Evolutionary conservation across 768 basidiomycete species (phyloP).

Genomic region (Porphyrellus cyaneotinctus): DNA sequence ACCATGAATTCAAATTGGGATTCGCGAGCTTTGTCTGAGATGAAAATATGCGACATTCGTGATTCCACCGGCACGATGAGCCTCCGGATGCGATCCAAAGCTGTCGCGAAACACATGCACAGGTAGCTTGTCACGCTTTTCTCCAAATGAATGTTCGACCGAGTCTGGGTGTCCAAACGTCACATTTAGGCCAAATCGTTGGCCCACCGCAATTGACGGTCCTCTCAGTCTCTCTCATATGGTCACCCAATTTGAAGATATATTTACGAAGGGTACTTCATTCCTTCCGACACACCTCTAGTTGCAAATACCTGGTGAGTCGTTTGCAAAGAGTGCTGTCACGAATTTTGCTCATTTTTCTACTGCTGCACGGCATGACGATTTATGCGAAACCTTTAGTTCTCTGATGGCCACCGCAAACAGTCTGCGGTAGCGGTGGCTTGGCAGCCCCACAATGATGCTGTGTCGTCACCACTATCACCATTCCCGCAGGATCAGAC

Average conservation of each 20-base stretch:
- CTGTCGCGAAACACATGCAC: background rate
- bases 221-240: background rate
- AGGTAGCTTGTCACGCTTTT: conserved; percentile 10
- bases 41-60: too few species aligned
- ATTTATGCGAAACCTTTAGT: background rate
- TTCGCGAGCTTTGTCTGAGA: too few species aligned
- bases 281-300: background rate
- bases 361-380: background rate
- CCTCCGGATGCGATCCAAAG: background rate
- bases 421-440: too few species aligned
- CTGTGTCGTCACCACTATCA: too few species aligned
- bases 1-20: too few species aligned
- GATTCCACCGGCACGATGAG: too few species aligned
- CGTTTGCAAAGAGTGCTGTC: background rate
- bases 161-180: conserved; percentile 2
- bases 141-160: background rate
- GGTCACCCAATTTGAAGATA: background rate
- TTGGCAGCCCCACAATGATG: too few species aligned
- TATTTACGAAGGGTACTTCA: background rate
- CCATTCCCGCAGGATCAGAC: too few species aligned
- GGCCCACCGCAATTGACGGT: background rate
- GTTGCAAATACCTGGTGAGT: background rate
- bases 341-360: background rate
- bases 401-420: too few species aligned
- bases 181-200: conserved; percentile 6